phyloP scores from a whole-genome alignment of 306 rosid species.

The Oxytropis ochrocephala region DNA sequence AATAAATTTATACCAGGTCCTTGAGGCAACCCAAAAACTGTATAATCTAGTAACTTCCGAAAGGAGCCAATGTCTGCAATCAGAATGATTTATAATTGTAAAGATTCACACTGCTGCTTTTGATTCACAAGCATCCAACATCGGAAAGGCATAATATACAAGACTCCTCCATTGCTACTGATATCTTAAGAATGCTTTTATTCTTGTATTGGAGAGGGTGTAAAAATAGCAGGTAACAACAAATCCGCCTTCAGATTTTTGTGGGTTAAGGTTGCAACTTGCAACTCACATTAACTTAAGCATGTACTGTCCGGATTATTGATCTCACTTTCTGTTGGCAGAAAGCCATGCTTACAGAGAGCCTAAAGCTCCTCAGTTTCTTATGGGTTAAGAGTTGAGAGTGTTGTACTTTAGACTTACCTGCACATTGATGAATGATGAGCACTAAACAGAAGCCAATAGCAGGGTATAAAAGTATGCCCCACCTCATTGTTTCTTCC shows the following conservation, averaged over 20 bases:
- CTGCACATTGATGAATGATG: conserved; percentile 15
- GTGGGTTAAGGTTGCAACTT: not conserved
- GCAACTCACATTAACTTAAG: not conserved
- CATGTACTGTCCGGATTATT: not conserved
- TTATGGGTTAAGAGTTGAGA: not conserved
- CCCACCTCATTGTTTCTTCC: not conserved
- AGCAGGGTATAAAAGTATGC: not conserved
- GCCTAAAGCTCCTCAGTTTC: not conserved
- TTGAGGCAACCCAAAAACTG: not conserved
- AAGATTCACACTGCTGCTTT: not conserved
- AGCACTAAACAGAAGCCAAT: not conserved
- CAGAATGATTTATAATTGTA: not conserved
- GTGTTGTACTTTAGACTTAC: not conserved
- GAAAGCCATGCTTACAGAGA: not conserved
- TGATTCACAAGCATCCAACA: not conserved
- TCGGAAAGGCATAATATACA: not conserved
- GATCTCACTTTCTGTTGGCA: not conserved
- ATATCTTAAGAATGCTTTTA: conserved; percentile 1
- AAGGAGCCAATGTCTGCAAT: not conserved
- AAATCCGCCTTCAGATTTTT: not conserved
- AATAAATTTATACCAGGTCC: not conserved
- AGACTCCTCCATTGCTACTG: not conserved
- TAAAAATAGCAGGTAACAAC: not conserved
- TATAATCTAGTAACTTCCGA: not conserved
- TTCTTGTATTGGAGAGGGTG: not conserved